Conservation (phyloP, 2,329 filamentous ascomycete species). For the Neonectria faginata region DNA sequence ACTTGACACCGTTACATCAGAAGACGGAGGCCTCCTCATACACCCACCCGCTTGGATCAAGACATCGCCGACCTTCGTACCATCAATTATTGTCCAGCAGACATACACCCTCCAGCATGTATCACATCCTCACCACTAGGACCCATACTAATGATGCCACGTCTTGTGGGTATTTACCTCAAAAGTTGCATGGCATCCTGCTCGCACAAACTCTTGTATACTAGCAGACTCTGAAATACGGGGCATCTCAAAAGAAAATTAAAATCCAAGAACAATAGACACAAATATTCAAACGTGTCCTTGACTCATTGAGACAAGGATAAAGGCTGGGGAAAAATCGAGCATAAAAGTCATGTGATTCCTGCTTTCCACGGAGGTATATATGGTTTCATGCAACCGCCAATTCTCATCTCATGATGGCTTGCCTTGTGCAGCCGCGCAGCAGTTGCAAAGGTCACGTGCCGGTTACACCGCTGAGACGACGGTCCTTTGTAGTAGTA, state of each 20-base stretch:
- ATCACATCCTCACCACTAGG: constrained; percentile 1
- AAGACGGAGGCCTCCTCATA: constrained; percentile 10
- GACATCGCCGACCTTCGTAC: background rate
- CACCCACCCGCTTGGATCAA: background rate
- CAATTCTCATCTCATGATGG: background rate
- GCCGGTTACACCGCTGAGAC: background rate
- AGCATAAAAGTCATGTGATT: background rate
- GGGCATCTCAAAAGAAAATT: background rate
- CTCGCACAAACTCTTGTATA: constrained; percentile 29
- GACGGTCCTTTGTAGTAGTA: background rate
- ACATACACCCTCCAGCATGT: constrained; percentile 15
- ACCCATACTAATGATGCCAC: constrained; percentile 8
- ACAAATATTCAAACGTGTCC: background rate
- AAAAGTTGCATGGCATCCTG: constrained; percentile 19
- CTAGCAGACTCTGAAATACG: constrained; percentile 19
- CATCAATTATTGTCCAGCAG: background rate
- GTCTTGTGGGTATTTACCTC: constrained; percentile 13
- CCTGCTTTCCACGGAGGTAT: constrained; percentile 10
- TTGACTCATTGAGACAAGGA: background rate
- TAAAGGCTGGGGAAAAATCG: no score
- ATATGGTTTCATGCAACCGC: constrained; percentile 2
- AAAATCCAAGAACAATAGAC: background rate
- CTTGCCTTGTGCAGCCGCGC: background rate
- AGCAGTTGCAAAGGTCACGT: background rate
- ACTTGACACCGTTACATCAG: background rate